These are phyloP conservation scores for Talaromyces wortmannii DNA, from an alignment of 495 filamentous ascomycete species.

Conservation along the genomic window DNA sequence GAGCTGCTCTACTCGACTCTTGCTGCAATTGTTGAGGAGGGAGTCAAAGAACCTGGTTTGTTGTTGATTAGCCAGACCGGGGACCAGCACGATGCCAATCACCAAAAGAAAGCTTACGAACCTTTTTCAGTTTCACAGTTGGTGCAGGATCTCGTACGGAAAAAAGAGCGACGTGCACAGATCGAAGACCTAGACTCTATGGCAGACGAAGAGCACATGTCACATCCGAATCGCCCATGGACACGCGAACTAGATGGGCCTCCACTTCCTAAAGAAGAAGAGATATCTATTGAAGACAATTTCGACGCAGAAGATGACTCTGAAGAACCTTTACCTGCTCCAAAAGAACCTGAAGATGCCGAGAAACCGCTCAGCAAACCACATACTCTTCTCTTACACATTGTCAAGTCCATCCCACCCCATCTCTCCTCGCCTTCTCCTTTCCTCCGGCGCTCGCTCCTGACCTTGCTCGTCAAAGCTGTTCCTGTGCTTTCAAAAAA, in stretches of 20 bases:
- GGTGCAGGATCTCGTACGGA: conserved; percentile 23
- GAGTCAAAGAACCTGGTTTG: conserved; percentile 56
- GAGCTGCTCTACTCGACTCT: conserved; percentile 81
- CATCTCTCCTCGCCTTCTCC: conserved; percentile 82
- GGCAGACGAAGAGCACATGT: conserved; percentile 21
- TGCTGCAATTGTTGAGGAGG: conserved; percentile 73
- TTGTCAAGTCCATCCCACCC: conserved; percentile 67
- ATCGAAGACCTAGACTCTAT: conserved; percentile 18
- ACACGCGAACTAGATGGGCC: conserved; percentile 18
- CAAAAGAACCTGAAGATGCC: conserved; percentile 43
- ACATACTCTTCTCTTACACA: conserved; percentile 57
- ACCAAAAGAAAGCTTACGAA: conserved; percentile 31
- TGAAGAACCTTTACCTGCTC: conserved; percentile 30
- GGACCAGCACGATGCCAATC: conserved; percentile 18
- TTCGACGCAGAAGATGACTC: conserved; percentile 14
- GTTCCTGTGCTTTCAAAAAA: conserved; percentile 61
- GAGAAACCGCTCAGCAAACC: conserved; percentile 47
- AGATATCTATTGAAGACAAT: conserved; percentile 19
- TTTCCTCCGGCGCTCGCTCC: conserved; percentile 66
- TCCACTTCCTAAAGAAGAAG: conserved; percentile 16
- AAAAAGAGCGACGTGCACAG: conserved; percentile 29
- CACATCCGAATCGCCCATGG: conserved; percentile 35
- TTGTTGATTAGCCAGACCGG: conserved; percentile 34
- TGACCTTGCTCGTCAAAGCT: conserved; percentile 64
- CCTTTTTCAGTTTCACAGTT: conserved; percentile 28